A percentile compares a stretch with the other conserved stretches of the same genome.
These are phyloP conservation scores for Candolleomyces efflorescens DNA, from an alignment of 768 basidiomycete genomes.

Conservation along the genomic window DNA sequence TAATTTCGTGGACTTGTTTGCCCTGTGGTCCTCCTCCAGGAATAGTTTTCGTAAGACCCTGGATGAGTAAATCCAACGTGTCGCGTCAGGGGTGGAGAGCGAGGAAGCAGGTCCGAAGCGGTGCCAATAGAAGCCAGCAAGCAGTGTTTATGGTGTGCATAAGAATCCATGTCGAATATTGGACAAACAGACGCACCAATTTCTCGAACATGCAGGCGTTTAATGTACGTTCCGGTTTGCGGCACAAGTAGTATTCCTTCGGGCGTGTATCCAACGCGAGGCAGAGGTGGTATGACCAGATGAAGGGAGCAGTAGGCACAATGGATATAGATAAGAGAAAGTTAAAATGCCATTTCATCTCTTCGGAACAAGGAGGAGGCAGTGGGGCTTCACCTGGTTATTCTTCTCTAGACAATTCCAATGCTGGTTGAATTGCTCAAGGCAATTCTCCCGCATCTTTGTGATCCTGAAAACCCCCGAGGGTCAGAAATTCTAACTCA, in stretches of 20 bases:
- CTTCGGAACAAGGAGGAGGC: background rate
- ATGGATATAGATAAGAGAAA: background rate
- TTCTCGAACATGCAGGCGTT: constrained; percentile 98
- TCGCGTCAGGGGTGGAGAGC: background rate
- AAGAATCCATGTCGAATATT: background rate
- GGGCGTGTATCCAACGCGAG: background rate
- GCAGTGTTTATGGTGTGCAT: background rate
- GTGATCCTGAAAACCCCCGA: constrained; percentile 54
- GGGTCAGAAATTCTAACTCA: background rate
- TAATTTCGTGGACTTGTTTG: constrained; percentile 84
- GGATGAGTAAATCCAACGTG: constrained; percentile 4
- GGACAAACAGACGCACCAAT: constrained; percentile 54
- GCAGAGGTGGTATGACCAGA: background rate
- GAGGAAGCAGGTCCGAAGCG: too few species aligned
- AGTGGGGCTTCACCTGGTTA: constrained; percentile 70
- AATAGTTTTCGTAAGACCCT: constrained; percentile 91
- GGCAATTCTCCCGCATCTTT: constrained; percentile 92
- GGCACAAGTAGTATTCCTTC: constrained; percentile 86
- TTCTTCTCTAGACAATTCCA: constrained; percentile 93
- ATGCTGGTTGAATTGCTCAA: constrained; percentile 82
- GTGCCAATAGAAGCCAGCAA: too few species aligned
- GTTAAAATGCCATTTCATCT: background rate
- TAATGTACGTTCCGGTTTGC: constrained; percentile 80
- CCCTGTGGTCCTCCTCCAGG: constrained; percentile 83
- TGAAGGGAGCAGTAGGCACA: background rate